Evolutionary conservation across 139 green algal species (phyloP).

Genomic region (Asterochloris sp.): DNA sequence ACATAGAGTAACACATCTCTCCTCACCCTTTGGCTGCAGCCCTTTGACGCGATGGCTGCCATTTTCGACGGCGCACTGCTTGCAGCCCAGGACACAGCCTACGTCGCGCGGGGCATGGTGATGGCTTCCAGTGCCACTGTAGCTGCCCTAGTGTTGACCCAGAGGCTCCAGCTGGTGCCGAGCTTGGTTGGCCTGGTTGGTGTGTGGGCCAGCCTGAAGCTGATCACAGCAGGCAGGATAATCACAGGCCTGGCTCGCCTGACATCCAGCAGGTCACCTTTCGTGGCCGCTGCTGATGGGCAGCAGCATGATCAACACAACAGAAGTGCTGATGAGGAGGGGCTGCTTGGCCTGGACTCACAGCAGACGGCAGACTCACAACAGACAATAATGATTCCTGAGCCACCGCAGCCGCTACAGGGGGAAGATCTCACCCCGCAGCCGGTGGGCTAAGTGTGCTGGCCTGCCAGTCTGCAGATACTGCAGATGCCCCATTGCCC

Average conservation of each 20-base stretch:
- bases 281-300: not conserved
- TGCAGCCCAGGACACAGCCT: constrained; percentile 21
- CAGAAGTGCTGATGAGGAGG: too few relatives aligned
- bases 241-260: not conserved
- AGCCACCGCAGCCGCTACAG: too few relatives aligned
- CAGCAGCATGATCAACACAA: too few relatives aligned
- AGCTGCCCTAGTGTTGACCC: not conserved
- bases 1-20: not conserved
- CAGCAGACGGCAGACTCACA: too few relatives aligned
- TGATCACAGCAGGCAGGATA: constrained; percentile 14
- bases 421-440: too few relatives aligned
- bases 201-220: constrained; percentile 17
- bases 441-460: too few relatives aligned
- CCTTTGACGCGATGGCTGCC: constrained; percentile 20
- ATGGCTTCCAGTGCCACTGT: not conserved
- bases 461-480: too few relatives aligned
- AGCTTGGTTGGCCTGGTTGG: not conserved
- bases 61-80: constrained; percentile 26
- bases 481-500: too few relatives aligned
- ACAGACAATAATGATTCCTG: too few relatives aligned
- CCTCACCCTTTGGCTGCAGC: constrained; percentile 1
- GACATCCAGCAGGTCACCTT: not conserved
- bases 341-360: too few relatives aligned
- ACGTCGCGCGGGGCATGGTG: constrained; percentile 2
- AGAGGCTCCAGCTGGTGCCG: not conserved